Evolutionary conservation across 306 rosid species (phyloP).

Genomic region (Sophora flavescens): DNA sequence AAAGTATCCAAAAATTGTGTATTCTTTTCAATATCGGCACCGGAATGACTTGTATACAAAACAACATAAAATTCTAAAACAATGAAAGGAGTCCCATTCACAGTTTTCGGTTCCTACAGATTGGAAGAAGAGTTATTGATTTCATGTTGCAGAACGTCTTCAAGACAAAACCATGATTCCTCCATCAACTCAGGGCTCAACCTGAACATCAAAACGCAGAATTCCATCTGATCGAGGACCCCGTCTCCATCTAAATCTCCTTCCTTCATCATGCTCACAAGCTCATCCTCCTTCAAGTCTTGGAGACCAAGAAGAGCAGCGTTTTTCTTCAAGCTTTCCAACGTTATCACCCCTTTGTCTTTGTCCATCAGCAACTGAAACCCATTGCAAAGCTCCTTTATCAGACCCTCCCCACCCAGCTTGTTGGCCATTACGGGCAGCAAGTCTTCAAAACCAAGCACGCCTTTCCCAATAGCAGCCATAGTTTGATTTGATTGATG

Average conservation of each 20-base stretch:
- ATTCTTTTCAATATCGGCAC: constrained; percentile 26
- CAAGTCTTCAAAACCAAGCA: constrained; percentile 67
- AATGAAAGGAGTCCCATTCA: not conserved
- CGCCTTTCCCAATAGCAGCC: constrained; percentile 56
- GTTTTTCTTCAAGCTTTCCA: constrained; percentile 73
- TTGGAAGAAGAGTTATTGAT: constrained; percentile 23
- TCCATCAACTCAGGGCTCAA: constrained; percentile 86
- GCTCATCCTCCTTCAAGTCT: constrained; percentile 79
- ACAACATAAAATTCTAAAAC: constrained; percentile 7
- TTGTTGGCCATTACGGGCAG: constrained; percentile 80
- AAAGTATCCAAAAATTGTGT: constrained; percentile 18
- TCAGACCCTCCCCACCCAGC: constrained; percentile 87
- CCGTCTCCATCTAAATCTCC: constrained; percentile 94
- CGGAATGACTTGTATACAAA: constrained; percentile 11
- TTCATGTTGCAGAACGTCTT: constrained; percentile 60
- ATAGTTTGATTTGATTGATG: not conserved
- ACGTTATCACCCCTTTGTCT: constrained; percentile 72
- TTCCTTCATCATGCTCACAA: constrained; percentile 74
- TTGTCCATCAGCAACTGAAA: constrained; percentile 83
- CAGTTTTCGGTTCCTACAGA: not conserved
- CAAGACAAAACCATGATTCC: constrained; percentile 73
- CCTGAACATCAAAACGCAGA: constrained; percentile 97
- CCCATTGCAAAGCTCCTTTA: constrained; percentile 87
- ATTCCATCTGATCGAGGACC: constrained; percentile 78
- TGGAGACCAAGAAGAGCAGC: constrained; percentile 71